These are phyloP conservation scores for Pisolithus thermaeus DNA, from an alignment of 1,284 basidiomycete genomes.

Conservation along the genomic window DNA sequence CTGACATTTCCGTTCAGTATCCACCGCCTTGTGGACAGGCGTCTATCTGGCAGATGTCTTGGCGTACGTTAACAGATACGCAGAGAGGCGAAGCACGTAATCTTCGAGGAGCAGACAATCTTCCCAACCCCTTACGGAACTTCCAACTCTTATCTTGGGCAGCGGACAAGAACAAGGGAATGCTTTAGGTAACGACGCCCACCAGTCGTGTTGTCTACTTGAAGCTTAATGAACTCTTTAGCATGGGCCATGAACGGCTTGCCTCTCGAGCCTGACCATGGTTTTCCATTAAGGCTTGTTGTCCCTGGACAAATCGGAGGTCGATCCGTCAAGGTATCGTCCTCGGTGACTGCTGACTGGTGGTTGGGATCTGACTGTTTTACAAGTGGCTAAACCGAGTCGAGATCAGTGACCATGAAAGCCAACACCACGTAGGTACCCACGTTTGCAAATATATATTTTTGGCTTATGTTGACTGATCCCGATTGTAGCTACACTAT, in stretches of 20 bases:
- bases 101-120: slow-evolving; percentile 60
- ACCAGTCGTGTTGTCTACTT: not conserved
- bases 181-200: slow-evolving; percentile 40
- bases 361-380: not conserved
- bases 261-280: slow-evolving; percentile 59
- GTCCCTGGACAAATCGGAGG: slow-evolving; percentile 67
- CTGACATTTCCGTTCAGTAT: slow-evolving; percentile 28
- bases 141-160: slow-evolving; percentile 49
- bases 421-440: slow-evolving; percentile 45
- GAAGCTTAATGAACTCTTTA: slow-evolving; percentile 4
- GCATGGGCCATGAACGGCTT: slow-evolving; percentile 62
- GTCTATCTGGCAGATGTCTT: slow-evolving; percentile 59
- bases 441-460: not conserved
- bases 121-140: slow-evolving; percentile 66
- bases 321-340: slow-evolving; percentile 38
- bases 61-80: slow-evolving; percentile 41
- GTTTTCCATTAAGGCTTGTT: slow-evolving; percentile 57
- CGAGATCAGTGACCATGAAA: slow-evolving; percentile 48
- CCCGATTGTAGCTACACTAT: slow-evolving; percentile 25
- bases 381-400: slow-evolving; percentile 57
- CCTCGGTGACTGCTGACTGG: not conserved
- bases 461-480: not conserved
- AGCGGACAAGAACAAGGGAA: slow-evolving; percentile 43
- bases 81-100: slow-evolving; percentile 42
- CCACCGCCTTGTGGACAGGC: slow-evolving; percentile 63